Conservation (phyloP, 1,284 basidiomycete genomes). For the Mycosarcoma maydis region DNA sequence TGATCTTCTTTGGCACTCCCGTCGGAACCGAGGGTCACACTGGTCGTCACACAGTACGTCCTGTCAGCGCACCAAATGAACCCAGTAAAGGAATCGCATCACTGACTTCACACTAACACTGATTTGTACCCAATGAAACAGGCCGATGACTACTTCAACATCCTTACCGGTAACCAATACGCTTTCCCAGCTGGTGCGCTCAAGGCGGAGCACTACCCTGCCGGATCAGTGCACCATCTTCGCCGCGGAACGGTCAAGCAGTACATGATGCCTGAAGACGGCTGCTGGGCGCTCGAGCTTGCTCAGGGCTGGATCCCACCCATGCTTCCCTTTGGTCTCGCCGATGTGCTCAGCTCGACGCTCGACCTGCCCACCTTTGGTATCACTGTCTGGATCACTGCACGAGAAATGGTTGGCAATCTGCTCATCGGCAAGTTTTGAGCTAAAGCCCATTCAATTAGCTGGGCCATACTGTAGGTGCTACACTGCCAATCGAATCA, state of each 20-base stretch:
- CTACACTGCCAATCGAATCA: too few relatives aligned
- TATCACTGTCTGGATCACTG: constrained; percentile 81
- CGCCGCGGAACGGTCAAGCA: constrained; percentile 87
- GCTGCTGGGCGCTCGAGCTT: constrained; percentile 92
- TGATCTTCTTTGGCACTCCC: constrained; percentile 90
- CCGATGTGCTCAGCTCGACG: constrained; percentile 86
- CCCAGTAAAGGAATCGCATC: too few relatives aligned
- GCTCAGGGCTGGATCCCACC: constrained; percentile 75
- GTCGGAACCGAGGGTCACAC: constrained; percentile 96
- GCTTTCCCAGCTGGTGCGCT: constrained; percentile 84
- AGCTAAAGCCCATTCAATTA: not conserved
- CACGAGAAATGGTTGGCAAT: constrained; percentile 63
- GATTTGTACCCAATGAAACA: too few relatives aligned
- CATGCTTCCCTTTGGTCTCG: constrained; percentile 83
- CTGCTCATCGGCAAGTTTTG: constrained; percentile 51
- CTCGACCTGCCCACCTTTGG: constrained; percentile 86
- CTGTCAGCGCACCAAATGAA: too few relatives aligned
- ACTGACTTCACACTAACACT: too few relatives aligned
- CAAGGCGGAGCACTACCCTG: constrained; percentile 81
- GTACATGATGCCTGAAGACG: constrained; percentile 93
- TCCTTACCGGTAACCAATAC: constrained; percentile 90
- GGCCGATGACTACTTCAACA: constrained; percentile 97
- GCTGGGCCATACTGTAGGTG: too few relatives aligned
- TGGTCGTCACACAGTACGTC: constrained; percentile 79
- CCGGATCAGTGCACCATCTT: constrained; percentile 86